Evolutionary conservation across 73 alveolate species (phyloP).

Genomic region (Stentor roeselii): DNA sequence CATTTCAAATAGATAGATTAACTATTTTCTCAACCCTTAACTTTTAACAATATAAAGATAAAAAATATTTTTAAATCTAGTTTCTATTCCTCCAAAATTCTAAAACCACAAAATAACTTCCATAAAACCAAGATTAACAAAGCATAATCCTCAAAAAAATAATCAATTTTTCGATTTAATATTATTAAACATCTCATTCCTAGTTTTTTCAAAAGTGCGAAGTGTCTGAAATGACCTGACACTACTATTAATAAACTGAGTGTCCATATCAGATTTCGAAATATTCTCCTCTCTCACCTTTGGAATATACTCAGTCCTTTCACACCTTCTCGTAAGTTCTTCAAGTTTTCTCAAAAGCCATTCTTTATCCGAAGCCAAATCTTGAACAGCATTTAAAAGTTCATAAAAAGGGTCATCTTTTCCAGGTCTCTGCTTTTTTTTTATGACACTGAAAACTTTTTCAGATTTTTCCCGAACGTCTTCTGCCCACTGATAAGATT

Average conservation of each 20-base stretch:
- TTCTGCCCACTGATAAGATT: not conserved
- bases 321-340: not conserved
- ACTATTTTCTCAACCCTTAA: too few species aligned
- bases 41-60: too few species aligned
- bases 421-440: not conserved
- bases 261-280: not conserved
- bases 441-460: not conserved
- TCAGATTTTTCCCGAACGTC: not conserved
- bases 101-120: too few species aligned
- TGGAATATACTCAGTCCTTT: not conserved
- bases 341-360: not conserved
- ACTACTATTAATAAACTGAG: not conserved
- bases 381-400: not conserved
- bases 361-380: not conserved
- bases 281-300: too few species aligned
- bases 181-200: not conserved
- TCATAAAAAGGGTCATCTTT: not conserved
- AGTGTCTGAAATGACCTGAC: not conserved
- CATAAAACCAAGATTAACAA: too few species aligned
- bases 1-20: too few species aligned
- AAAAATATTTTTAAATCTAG: too few species aligned
- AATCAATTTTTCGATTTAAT: too few species aligned
- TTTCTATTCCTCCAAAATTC: too few species aligned
- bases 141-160: too few species aligned
- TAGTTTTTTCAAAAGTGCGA: not conserved